These are phyloP conservation scores for Clonostachys solani DNA, from an alignment of 2,329 filamentous ascomycete genomes.

Conservation along the genomic window DNA sequence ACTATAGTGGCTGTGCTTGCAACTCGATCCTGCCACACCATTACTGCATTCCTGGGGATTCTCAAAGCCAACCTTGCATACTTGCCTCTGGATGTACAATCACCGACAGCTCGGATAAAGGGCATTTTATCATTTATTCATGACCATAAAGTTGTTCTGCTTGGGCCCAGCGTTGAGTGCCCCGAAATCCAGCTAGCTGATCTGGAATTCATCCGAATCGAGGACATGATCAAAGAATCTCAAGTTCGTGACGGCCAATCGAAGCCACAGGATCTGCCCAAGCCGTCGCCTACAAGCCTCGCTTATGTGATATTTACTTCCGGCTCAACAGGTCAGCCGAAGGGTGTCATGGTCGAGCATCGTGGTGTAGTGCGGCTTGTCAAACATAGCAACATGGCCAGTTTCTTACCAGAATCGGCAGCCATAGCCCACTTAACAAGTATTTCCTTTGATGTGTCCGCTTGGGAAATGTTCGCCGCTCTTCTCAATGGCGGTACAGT, in stretches of 20 bases:
- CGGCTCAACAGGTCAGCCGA: slow-evolving; percentile 43
- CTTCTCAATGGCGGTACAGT: slow-evolving; percentile 12
- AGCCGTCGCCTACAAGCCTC: slow-evolving; percentile 2
- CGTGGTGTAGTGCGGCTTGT: slow-evolving; percentile 5
- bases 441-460: slow-evolving; percentile 11
- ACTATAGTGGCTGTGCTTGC: slow-evolving; percentile 11
- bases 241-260: not conserved
- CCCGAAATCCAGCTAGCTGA: not conserved
- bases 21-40: slow-evolving; percentile 13
- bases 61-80: slow-evolving; percentile 16
- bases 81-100: slow-evolving; percentile 12
- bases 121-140: slow-evolving; percentile 6
- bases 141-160: slow-evolving; percentile 1
- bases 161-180: not conserved
- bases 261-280: not conserved
- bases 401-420: not conserved
- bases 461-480: slow-evolving; percentile 9
- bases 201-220: not conserved
- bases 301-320: slow-evolving; percentile 42
- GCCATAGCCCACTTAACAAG: slow-evolving; percentile 10
- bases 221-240: not conserved
- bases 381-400: slow-evolving; percentile 3
- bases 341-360: slow-evolving; percentile 33
- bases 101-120: slow-evolving; percentile 7
- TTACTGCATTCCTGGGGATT: slow-evolving; percentile 12